A percentile compares a stretch with the other conserved stretches of the same genome.
phyloP scores from a whole-genome alignment of 2,329 filamentous ascomycete genomes.

The Lachnellula subtilissima region DNA sequence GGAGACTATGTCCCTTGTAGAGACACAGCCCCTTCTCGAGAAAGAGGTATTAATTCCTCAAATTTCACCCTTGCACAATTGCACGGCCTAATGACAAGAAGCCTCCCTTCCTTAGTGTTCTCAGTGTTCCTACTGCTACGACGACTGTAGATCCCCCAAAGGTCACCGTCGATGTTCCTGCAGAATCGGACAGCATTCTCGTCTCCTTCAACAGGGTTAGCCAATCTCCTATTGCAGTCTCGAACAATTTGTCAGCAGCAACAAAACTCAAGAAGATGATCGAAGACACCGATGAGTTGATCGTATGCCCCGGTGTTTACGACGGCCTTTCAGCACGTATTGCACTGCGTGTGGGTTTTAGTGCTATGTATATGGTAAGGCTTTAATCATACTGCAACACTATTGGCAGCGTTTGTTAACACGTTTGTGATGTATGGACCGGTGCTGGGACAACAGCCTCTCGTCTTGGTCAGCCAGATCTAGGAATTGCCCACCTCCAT shows the following conservation, averaged over 20 bases:
- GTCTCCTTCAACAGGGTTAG: too few relatives aligned
- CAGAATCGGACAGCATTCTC: too few relatives aligned
- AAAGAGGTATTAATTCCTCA: too few relatives aligned
- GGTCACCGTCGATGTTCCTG: too few relatives aligned
- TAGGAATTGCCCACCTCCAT: conserved; percentile 45
- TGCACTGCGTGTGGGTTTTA: conserved; percentile 56
- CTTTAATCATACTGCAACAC: neutral
- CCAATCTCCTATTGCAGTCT: too few relatives aligned
- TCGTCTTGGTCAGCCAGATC: conserved; percentile 43
- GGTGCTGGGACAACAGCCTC: conserved; percentile 47
- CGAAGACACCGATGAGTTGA: conserved; percentile 2
- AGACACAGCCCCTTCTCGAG: too few relatives aligned
- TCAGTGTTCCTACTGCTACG: too few relatives aligned
- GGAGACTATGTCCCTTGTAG: too few relatives aligned
- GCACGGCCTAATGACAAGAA: too few relatives aligned
- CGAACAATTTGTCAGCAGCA: neutral
- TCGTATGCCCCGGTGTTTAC: conserved; percentile 54
- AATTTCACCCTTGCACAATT: too few relatives aligned
- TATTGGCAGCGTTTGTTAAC: neutral
- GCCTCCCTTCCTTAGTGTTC: too few relatives aligned
- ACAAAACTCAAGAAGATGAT: conserved; percentile 10
- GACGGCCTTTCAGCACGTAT: conserved; percentile 64
- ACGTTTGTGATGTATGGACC: conserved; percentile 25
- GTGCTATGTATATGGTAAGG: conserved; percentile 62
- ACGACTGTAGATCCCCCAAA: too few relatives aligned